These are phyloP conservation scores for Penicillium sp. DNA, from an alignment of 2,329 filamentous ascomycete species.

Conservation along the genomic window DNA sequence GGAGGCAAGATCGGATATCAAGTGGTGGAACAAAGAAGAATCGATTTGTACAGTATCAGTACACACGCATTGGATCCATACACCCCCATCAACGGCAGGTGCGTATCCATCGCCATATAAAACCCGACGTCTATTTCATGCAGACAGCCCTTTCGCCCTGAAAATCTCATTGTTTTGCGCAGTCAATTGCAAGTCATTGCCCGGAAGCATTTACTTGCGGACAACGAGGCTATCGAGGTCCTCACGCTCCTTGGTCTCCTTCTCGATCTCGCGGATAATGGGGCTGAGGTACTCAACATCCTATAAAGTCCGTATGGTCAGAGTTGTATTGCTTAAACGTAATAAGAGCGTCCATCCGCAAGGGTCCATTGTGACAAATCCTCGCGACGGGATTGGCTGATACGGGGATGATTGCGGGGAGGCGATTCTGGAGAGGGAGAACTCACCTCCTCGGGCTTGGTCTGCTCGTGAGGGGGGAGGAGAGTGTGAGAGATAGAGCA, in stretches of 20 bases:
- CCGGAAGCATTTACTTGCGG: constrained; percentile 43
- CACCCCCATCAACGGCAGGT: constrained; percentile 24
- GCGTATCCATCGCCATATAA: constrained; percentile 27
- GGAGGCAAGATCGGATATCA: not conserved
- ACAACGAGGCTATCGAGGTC: constrained; percentile 69
- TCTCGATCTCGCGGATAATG: constrained; percentile 69
- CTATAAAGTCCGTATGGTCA: constrained; percentile 45
- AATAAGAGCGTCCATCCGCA: not conserved
- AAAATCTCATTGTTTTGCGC: constrained; percentile 25
- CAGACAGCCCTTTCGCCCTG: constrained; percentile 18
- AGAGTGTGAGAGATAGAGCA: constrained; percentile 67
- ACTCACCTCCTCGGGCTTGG: constrained; percentile 66
- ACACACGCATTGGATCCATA: constrained; percentile 33
- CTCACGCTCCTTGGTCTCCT: constrained; percentile 65
- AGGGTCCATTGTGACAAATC: constrained; percentile 35
- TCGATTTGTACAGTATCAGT: constrained; percentile 47
- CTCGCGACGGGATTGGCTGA: constrained; percentile 39
- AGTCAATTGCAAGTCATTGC: constrained; percentile 19
- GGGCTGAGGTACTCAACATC: constrained; percentile 66
- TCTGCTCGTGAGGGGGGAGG: constrained; percentile 66
- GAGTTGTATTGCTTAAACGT: constrained; percentile 8
- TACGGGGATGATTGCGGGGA: constrained; percentile 30
- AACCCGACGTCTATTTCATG: constrained; percentile 25
- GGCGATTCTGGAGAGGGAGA: constrained; percentile 14
- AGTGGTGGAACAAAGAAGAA: constrained; percentile 28